Base-by-base conservation (phyloP, 148 eudicot species). In the Limonium bicolor region DNA sequence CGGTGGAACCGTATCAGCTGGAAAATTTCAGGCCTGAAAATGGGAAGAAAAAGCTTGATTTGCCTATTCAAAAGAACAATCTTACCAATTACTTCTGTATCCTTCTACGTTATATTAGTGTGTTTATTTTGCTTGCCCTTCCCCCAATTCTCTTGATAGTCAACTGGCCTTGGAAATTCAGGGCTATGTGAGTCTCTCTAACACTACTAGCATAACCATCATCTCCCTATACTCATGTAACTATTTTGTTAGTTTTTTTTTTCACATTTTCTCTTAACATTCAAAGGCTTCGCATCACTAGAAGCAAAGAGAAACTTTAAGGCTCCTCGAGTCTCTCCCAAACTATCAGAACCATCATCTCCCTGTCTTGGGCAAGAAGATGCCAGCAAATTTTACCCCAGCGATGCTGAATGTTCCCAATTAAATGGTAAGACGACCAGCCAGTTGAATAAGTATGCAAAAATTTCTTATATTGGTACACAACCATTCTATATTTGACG, bases 21-120 rank as follows among this genome's bases (percentile, higher is more conserved):
- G 71, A 84, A 56, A 56, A 48, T 49, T 66, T 67, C 48, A 81
- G 57, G 55, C 55, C 65, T 38, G 78, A 68, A 42, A 53, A 55
- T 45, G 66, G 64, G 60, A 78, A 61, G 67, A 75, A 62, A 50
- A 81, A 65, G 76, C 58, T 85, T 35, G 99, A 78, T 35, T 79
- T 90, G 78, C 99, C 95, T 46, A 88, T 63, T 25, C 88, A 85
- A 66, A 90, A 78, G 62, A 90, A 90, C 71, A 62, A 84, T 29
- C 44, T 90, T 67, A 84, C 95, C 28, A 90, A 78, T 63, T 90
- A 90, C 65, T 90, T 90, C 58, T 90, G 99, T 90, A 90, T 90
- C 99, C 97, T 59, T 55, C 46, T 27, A 17, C n/a, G 7, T 2
- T 36, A 5, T 36, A 21, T 13, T 24, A 11, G 4, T 40, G 45